Conservation (phyloP, 148 eudicot species). For the Pouteria glomerata region DNA sequence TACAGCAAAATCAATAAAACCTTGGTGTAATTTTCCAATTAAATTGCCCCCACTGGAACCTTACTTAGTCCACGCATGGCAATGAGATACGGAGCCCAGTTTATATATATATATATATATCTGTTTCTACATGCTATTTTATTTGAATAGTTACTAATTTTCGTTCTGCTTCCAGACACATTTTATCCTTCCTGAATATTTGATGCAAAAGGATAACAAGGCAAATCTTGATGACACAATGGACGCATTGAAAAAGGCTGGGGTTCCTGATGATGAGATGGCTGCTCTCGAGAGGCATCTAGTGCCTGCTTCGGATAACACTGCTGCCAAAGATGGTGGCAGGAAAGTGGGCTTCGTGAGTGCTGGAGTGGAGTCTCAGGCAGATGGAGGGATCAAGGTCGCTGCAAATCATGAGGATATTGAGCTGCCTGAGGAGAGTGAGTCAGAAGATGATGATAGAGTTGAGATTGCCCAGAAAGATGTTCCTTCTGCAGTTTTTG, state of each 20-base stretch:
- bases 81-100: too few relatives aligned
- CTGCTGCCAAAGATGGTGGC: conserved; percentile 26
- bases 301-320: conserved; percentile 39
- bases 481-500: conserved; percentile 81
- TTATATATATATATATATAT: neutral
- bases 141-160: neutral
- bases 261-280: conserved; percentile 72
- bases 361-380: conserved; percentile 60
- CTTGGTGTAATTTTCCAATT: too few relatives aligned
- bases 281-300: conserved; percentile 78
- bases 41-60: too few relatives aligned
- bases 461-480: conserved; percentile 77
- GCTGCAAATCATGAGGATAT: conserved; percentile 66
- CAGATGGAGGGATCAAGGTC: conserved; percentile 23
- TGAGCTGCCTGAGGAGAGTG: conserved; percentile 81
- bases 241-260: conserved; percentile 57
- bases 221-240: conserved; percentile 50
- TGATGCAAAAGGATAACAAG: conserved; percentile 71
- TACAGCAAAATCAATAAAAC: too few relatives aligned
- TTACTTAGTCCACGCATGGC: too few relatives aligned
- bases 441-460: conserved; percentile 47
- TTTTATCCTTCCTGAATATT: conserved; percentile 74
- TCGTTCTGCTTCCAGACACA: conserved; percentile 49
- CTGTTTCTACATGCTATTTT: neutral
- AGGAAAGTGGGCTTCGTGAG: conserved; percentile 73